Base-by-base conservation (phyloP, 352 stramenopile species). In the Phytophthora uliginosa region DNA sequence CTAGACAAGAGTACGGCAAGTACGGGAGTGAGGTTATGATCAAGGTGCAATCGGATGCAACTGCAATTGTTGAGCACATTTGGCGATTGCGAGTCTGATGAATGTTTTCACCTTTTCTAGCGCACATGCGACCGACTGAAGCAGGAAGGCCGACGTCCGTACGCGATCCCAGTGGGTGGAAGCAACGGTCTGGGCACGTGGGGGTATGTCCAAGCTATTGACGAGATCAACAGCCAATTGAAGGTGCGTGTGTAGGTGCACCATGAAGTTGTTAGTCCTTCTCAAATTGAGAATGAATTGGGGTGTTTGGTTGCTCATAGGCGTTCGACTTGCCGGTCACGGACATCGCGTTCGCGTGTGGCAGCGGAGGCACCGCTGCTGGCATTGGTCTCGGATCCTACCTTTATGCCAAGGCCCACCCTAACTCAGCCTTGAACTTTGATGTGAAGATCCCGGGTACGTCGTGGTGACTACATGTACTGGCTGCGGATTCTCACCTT, bases 121-220 rank as follows among this genome's bases (percentile, higher is more conserved):
- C 74, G 71, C 15, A 96, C 89, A 13, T 95, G 86, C 40, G 85
- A 94, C n/a, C 74, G 78, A 26, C 67, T 97, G 18, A 72, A 62
- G 10, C 48, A 74, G 0, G 70, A 95, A 72, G 82, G 81, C 24
- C 87, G 88, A 22, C 83, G 78, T 20, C 88, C 90, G 31, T 97
- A 95, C 54, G 86, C 80, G 9, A 97, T 97, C 64, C 90, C 90
- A 9, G 88, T 97, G 2, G 90, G 90, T 24, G 96, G 96, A 5
- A 98, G 92, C 70, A 99, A 98, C 81, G 94, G 84, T 8, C 62
- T 98, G 17, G 96, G 96, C 31, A 98, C 87, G 45, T 99, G 93
- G 93, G 96, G 96, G 4, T 99, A 98, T 72, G 87, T 99, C 40
- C 75, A 98, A 69, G 94, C 83, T 8, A 92, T 98, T 12, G 85